Evolutionary conservation across 23 red algal genomes (phyloP).

Genomic region (Chondrus crispus): DNA sequence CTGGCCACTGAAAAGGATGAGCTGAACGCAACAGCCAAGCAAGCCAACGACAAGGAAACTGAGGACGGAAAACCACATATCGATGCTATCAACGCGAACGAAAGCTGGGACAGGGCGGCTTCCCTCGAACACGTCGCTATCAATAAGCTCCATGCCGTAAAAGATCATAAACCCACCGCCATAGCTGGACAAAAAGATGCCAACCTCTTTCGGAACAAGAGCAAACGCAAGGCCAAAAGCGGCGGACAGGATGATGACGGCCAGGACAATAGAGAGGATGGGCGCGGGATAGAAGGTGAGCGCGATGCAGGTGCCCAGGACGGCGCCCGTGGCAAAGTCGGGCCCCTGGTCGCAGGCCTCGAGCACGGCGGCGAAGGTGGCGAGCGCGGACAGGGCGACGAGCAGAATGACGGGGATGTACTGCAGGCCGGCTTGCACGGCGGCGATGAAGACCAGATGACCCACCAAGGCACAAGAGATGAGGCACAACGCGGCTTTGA

Average conservation of each 20-base stretch:
- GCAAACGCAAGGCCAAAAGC: constrained; percentile 48
- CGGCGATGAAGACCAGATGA: constrained; percentile 13
- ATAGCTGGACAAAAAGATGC: constrained; percentile 50
- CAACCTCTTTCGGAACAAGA: constrained; percentile 42
- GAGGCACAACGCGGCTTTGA: constrained; percentile 35
- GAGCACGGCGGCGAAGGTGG: constrained; percentile 17
- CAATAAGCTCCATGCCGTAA: constrained; percentile 55
- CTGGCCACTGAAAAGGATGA: constrained; percentile 43
- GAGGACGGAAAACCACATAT: constrained; percentile 60
- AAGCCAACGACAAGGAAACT: constrained; percentile 59
- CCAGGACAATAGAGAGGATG: not conserved
- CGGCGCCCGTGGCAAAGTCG: constrained; percentile 35
- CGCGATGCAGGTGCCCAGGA: constrained; percentile 43
- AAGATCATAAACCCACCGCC: constrained; percentile 58
- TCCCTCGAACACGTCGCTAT: constrained; percentile 29
- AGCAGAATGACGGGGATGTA: not conserved
- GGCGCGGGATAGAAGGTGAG: constrained; percentile 41
- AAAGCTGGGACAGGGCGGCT: constrained; percentile 1
- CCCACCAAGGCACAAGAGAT: constrained; percentile 28
- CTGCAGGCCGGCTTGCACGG: not conserved
- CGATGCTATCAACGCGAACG: constrained; percentile 16
- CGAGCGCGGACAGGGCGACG: constrained; percentile 17
- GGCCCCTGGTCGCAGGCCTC: constrained; percentile 39
- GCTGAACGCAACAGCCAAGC: constrained; percentile 54
- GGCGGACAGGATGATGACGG: constrained; percentile 27